Evolutionary conservation across 2,329 filamentous ascomycete species (phyloP).

Genomic region (Colletotrichum orchidophilum): DNA sequence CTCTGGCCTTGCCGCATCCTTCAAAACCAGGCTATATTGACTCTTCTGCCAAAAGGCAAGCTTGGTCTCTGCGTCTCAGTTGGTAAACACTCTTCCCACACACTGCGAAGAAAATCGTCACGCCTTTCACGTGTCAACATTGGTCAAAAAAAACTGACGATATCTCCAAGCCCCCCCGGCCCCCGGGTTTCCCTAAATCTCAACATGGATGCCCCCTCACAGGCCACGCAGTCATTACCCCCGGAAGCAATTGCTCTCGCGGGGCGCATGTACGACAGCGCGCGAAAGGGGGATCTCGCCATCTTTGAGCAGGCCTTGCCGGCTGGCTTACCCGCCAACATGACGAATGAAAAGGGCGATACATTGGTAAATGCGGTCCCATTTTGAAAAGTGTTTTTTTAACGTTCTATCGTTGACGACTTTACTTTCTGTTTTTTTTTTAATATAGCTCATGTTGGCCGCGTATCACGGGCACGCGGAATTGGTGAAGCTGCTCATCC

Average conservation of each 20-base stretch:
- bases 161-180: too few relatives aligned
- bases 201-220: constrained; percentile 15
- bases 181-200: not conserved
- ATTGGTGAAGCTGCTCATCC: constrained; percentile 68
- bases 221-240: constrained; percentile 50
- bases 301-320: constrained; percentile 71
- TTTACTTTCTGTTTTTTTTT: too few relatives aligned
- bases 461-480: constrained; percentile 74
- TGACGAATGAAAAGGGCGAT: constrained; percentile 79
- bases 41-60: not conserved
- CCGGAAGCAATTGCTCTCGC: constrained; percentile 74
- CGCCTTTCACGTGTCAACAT: not conserved
- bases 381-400: not conserved
- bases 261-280: constrained; percentile 72
- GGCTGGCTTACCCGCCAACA: constrained; percentile 72
- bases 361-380: constrained; percentile 61
- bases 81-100: too few relatives aligned
- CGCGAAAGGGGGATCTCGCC: constrained; percentile 65
- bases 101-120: not conserved
- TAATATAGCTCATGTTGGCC: constrained; percentile 72
- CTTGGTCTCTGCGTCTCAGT: too few relatives aligned
- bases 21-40: not conserved
- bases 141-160: not conserved
- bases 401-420: too few relatives aligned
- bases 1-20: not conserved